A percentile compares a stretch with the other conserved stretches of the same genome.
These are phyloP conservation scores for Arthrocladium fulminans DNA, from an alignment of 2,329 filamentous ascomycete genomes.

Conservation along the genomic window DNA sequence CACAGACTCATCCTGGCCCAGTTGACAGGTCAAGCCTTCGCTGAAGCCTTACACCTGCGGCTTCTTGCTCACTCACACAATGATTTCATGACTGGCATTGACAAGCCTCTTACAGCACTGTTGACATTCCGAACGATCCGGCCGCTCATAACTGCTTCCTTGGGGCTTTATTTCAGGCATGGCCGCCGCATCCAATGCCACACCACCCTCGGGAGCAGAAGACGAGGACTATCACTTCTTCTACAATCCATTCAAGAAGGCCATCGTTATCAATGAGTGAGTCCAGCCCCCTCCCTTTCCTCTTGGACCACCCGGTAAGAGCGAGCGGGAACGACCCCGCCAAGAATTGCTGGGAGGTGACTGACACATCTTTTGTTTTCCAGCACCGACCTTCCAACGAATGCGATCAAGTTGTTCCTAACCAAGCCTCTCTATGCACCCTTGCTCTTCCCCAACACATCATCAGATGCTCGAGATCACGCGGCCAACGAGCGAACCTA, in stretches of 20 bases:
- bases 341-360: not conserved
- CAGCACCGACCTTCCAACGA: slow-evolving; percentile 22
- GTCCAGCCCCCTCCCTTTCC: not conserved
- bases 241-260: slow-evolving; percentile 17
- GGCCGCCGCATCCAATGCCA: not conserved
- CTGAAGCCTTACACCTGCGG: too few species aligned
- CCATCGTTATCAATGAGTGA: slow-evolving; percentile 5
- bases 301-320: not conserved
- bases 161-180: not conserved
- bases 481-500: slow-evolving; percentile 64
- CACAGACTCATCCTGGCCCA: too few species aligned
- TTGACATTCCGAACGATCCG: too few species aligned
- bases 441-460: slow-evolving; percentile 57
- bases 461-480: slow-evolving; percentile 58
- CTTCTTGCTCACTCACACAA: too few species aligned
- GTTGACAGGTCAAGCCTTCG: too few species aligned
- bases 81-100: too few species aligned
- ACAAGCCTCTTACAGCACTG: too few species aligned
- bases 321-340: too few species aligned
- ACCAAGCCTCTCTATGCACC: slow-evolving; percentile 48
- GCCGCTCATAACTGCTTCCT: too few species aligned
- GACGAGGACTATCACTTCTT: slow-evolving; percentile 19
- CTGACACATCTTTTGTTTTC: not conserved
- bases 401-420: slow-evolving; percentile 35
- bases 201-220: slow-evolving; percentile 40